Conservation (phyloP, 2,329 filamentous ascomycete species). For the Laburnicola sp. region DNA sequence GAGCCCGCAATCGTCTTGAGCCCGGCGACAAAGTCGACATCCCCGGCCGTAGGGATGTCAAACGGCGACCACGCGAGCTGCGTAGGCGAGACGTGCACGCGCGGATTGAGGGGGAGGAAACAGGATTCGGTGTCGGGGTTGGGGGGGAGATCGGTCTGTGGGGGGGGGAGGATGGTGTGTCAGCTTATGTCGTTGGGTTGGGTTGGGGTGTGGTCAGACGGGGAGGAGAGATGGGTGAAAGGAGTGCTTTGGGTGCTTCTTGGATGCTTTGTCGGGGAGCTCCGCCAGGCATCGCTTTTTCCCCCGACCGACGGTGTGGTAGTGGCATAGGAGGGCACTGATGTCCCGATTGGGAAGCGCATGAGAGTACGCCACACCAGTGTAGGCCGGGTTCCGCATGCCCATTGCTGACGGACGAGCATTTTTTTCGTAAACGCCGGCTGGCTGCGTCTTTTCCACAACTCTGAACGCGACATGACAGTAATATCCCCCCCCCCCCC, state of each 20-base stretch:
- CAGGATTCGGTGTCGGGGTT: constrained; percentile 42
- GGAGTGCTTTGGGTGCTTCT: neutral
- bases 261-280: neutral
- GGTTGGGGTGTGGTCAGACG: neutral
- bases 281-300: constrained; percentile 6
- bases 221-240: neutral
- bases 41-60: constrained; percentile 36
- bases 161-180: constrained; percentile 16
- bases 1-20: constrained; percentile 45
- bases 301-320: neutral
- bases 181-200: constrained; percentile 25
- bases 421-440: too few species aligned
- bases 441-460: neutral
- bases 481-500: neutral
- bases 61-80: constrained; percentile 45
- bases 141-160: constrained; percentile 41
- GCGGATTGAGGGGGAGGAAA: constrained; percentile 41
- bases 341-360: constrained; percentile 1
- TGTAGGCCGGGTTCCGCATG: too few species aligned
- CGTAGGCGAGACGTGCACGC: constrained; percentile 43
- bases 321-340: neutral
- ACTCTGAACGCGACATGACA: constrained; percentile 12
- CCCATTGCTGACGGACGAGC: too few species aligned
- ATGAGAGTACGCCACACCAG: too few species aligned
- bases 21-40: constrained; percentile 40